Percentiles rank a stretch among this genome's conserved stretches.
phyloP scores from a whole-genome alignment of 495 filamentous ascomycete genomes.

The Aspergillus affinis region DNA sequence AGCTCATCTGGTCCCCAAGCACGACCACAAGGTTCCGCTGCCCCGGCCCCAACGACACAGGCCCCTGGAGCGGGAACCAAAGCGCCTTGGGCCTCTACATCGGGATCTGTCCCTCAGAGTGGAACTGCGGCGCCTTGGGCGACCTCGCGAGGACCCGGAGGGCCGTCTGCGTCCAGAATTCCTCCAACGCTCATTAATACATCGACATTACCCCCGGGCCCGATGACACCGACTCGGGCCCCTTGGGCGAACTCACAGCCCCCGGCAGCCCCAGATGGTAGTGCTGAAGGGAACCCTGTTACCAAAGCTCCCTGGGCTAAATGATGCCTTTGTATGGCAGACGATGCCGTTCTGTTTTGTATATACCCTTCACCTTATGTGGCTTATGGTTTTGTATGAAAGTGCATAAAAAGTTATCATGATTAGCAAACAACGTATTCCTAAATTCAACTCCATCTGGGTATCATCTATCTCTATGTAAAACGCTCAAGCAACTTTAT shows the following conservation, averaged over 20 bases:
- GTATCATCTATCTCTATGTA: conserved; percentile 14
- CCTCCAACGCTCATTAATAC: conserved; percentile 27
- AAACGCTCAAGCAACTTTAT: conserved; percentile 10
- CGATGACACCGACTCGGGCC: conserved; percentile 46
- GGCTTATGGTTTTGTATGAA: neutral
- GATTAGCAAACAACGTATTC: neutral
- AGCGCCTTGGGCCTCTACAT: conserved; percentile 49
- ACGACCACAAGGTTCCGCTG: conserved; percentile 23
- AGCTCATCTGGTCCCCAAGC: conserved; percentile 55
- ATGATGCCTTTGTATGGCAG: conserved; percentile 10
- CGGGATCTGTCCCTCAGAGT: conserved; percentile 21
- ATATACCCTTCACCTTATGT: conserved; percentile 4
- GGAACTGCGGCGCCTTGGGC: conserved; percentile 49
- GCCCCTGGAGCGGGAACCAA: conserved; percentile 33
- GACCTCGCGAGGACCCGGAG: conserved; percentile 21
- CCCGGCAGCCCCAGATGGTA: conserved; percentile 21
- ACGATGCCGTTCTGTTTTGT: neutral
- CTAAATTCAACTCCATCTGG: conserved; percentile 10
- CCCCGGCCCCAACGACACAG: conserved; percentile 14
- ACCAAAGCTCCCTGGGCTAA: conserved; percentile 49
- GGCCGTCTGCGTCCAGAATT: conserved; percentile 6
- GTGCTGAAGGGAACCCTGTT: conserved; percentile 18
- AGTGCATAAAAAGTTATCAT: neutral
- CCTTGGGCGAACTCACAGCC: conserved; percentile 39
- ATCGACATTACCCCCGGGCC: conserved; percentile 35